Conservation (phyloP, 2,329 filamentous ascomycete species). For the Beauveria sp. region DNA sequence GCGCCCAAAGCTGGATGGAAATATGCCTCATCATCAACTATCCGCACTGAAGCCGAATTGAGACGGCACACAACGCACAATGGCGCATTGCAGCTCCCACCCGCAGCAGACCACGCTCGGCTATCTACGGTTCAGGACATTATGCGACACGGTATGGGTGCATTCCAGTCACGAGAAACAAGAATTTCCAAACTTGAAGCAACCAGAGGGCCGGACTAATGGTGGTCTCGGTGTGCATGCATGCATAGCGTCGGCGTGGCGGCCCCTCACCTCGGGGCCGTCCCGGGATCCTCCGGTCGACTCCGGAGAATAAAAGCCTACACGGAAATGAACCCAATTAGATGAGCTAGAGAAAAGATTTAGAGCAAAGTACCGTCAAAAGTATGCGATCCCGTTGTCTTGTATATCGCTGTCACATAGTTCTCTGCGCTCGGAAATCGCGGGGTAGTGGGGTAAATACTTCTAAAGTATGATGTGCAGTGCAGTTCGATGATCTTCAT, state of each 20-base stretch:
- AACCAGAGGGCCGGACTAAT: neutral
- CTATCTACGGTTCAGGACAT: no score
- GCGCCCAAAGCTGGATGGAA: neutral
- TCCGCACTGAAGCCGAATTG: neutral
- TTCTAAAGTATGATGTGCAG: neutral
- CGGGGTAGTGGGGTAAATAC: neutral
- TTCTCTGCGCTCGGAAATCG: neutral
- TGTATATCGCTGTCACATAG: no score
- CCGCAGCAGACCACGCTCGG: no score
- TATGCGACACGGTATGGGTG: no score
- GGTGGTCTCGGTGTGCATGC: neutral
- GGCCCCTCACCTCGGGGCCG: neutral
- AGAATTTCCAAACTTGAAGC: neutral
- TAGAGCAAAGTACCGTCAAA: no score
- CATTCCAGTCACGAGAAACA: neutral
- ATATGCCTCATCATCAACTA: neutral
- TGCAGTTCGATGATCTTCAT: neutral
- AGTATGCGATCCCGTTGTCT: no score
- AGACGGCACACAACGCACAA: neutral
- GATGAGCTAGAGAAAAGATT: neutral
- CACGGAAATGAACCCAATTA: neutral
- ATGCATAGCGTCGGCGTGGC: neutral
- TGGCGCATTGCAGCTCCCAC: neutral
- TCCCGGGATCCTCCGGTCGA: neutral
- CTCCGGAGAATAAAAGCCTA: neutral